Evolutionary conservation across 805 yeast genomes (phyloP), one percentile per base, ranked within the genome.

Genomic region (Yamadazyma insecticola): DNA sequence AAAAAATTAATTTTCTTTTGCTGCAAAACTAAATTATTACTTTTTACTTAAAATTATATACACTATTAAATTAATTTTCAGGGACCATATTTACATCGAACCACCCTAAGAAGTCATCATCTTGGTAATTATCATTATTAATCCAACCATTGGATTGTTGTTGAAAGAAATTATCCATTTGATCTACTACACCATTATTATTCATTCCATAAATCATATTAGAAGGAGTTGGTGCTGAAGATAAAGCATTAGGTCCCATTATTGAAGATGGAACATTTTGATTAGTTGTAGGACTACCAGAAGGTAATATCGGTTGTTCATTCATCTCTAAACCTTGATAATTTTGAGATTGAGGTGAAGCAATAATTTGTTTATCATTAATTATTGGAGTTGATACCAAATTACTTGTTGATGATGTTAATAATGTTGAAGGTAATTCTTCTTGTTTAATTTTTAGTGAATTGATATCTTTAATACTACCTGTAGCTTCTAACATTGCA

Each of bases 81-180:
- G 48, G 50, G 28, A 50, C 37, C 43, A 50, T 43, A 47, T 81
- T 81, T 53, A 78, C 77, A 51, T 86, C 95, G 64, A 89, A 83
- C 96, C 96, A 89, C 9, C 97, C 97, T 28, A 89, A 62, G 48
- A 89, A 82, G 51, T 89, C 97, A 50, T 89, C 97, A 31, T 78
- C 85, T 19, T 60, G 63, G 34, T 57, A 49, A 30, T 57, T 61
- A 22, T 57, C 55, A 33, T 78, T 80, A 49, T 85, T 88, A 51
- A 80, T 72, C 95, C 95, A 86, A 18, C 87, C 89, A 20, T 80
- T 76, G 16, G 88, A 82, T 44, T 84, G 92, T 53, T 81, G 87
- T 51, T 81, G 87, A 57, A 83, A 77, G 43, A 83, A 81, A 13
- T 67, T 67, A 45, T 81, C 78, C 47, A 77, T 56, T 32, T 53